Evolutionary conservation across 2,329 filamentous ascomycete species (phyloP).

Genomic region (Alternaria triticimaculans): DNA sequence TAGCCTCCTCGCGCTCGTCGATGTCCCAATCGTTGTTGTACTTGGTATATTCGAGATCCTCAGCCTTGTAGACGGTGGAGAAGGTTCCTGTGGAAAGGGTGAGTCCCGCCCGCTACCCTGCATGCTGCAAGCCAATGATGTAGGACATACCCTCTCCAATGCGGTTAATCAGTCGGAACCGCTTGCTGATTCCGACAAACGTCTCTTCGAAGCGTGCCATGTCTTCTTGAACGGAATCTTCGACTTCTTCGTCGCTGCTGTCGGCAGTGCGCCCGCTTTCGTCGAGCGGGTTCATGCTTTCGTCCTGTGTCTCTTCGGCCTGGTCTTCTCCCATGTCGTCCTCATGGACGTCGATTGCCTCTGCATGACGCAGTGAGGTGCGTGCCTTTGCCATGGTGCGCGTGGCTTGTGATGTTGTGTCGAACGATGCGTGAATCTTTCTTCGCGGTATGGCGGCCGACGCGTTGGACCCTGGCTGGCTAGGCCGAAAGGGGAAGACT

Average conservation of each 20-base stretch:
- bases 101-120: slow-evolving; percentile 34
- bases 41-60: slow-evolving; percentile 83
- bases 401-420: slow-evolving; percentile 18
- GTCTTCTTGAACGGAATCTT: slow-evolving; percentile 76
- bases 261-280: slow-evolving; percentile 58
- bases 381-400: slow-evolving; percentile 43
- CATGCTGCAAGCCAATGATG: slow-evolving; percentile 33
- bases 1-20: slow-evolving; percentile 66
- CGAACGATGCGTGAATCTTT: slow-evolving; percentile 6
- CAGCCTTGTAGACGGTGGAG: slow-evolving; percentile 98
- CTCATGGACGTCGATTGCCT: slow-evolving; percentile 35
- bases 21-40: slow-evolving; percentile 90
- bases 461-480: slow-evolving; percentile 15
- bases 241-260: slow-evolving; percentile 64
- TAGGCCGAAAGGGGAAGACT: slow-evolving; percentile 23
- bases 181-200: slow-evolving; percentile 82
- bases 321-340: slow-evolving; percentile 47
- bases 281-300: slow-evolving; percentile 57
- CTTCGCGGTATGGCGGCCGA: slow-evolving; percentile 13
- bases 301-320: slow-evolving; percentile 52
- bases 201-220: slow-evolving; percentile 83
- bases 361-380: slow-evolving; percentile 31
- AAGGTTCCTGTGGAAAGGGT: slow-evolving; percentile 75
- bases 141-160: slow-evolving; percentile 83
- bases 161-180: slow-evolving; percentile 90